A percentile compares a stretch with the other conserved stretches of the same genome.
phyloP scores from a whole-genome alignment of 2,329 filamentous ascomycete species.

The Penicillium sp. region DNA sequence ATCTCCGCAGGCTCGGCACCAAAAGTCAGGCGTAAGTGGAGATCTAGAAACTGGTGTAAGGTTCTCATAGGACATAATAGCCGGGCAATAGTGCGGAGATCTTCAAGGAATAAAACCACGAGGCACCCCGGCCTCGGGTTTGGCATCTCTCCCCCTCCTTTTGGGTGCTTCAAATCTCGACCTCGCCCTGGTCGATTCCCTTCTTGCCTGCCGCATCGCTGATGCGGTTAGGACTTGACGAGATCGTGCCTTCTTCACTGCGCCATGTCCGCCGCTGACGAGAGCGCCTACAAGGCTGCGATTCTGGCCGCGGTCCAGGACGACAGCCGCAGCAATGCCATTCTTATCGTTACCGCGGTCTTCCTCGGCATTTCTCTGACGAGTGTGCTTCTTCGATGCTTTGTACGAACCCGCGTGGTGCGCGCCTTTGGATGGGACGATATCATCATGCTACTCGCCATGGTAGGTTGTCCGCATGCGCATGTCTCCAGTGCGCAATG shows the following conservation, averaged over 20 bases:
- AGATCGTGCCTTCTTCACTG: constrained; percentile 3
- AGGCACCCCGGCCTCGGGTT: background rate
- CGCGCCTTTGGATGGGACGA: constrained; percentile 42
- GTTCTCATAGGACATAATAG: constrained; percentile 9
- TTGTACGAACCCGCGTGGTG: constrained; percentile 44
- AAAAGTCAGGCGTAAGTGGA: background rate
- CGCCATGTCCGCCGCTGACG: constrained; percentile 12
- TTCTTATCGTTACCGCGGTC: constrained; percentile 32
- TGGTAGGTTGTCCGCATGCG: constrained; percentile 22
- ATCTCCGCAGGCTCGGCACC: constrained; percentile 3
- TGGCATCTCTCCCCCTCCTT: background rate
- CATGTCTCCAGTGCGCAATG: background rate
- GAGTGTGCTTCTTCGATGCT: constrained; percentile 41
- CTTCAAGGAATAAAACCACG: constrained; percentile 17
- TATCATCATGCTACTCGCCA: constrained; percentile 32
- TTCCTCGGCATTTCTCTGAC: constrained; percentile 45
- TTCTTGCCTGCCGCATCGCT: background rate
- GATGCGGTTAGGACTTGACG: constrained; percentile 10
- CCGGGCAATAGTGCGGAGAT: constrained; percentile 9
- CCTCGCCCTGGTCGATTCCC: background rate
- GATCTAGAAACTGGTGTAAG: constrained; percentile 8
- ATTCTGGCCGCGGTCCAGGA: constrained; percentile 11
- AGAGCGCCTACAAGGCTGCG: background rate
- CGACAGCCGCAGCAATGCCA: constrained; percentile 22
- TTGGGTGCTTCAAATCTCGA: background rate